Conservation (phyloP, 2,329 filamentous ascomycete species). For the Geosmithia morbida region DNA sequence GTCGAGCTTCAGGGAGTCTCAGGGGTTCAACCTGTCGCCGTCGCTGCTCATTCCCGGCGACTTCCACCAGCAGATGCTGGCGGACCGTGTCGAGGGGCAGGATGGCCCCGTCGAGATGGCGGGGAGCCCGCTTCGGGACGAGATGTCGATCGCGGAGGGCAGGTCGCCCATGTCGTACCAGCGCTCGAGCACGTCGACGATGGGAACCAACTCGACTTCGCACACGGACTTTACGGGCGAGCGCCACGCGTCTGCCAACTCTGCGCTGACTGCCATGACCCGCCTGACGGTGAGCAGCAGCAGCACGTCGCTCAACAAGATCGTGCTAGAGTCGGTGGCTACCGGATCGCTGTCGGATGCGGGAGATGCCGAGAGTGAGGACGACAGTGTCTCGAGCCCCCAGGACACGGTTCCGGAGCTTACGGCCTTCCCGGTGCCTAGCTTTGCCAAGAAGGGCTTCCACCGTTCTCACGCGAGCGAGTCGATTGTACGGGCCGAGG, state of each 20-base stretch:
- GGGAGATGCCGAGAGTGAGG: slow-evolving; percentile 2
- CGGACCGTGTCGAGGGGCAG: slow-evolving; percentile 12
- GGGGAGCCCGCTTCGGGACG: slow-evolving; percentile 4
- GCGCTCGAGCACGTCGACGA: slow-evolving; percentile 41
- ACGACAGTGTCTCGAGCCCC: slow-evolving; percentile 8
- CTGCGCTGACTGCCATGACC: slow-evolving; percentile 37
- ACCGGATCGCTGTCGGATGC: slow-evolving; percentile 10
- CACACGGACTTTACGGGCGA: slow-evolving; percentile 31
- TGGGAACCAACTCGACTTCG: slow-evolving; percentile 30
- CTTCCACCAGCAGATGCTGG: slow-evolving; percentile 38
- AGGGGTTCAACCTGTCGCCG: slow-evolving; percentile 45
- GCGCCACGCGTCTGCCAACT: slow-evolving; percentile 38
- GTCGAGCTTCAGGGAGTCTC: slow-evolving; percentile 42
- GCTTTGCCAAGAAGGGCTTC: slow-evolving; percentile 8
- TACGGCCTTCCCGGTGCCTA: slow-evolving; percentile 10
- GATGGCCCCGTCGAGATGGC: slow-evolving; percentile 16
- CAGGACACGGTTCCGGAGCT: slow-evolving; percentile 20
- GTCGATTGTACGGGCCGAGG: slow-evolving; percentile 15
- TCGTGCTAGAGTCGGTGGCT: slow-evolving; percentile 16
- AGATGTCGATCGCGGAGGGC: neutral
- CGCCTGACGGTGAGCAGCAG: slow-evolving; percentile 39
- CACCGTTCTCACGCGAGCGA: slow-evolving; percentile 24
- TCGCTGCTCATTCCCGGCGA: slow-evolving; percentile 48
- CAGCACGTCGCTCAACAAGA: slow-evolving; percentile 28
- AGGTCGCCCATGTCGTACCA: slow-evolving; percentile 11